Evolutionary conservation across 352 stramenopile species (phyloP).

Genomic region (Phytophthora fragariaefolia): DNA sequence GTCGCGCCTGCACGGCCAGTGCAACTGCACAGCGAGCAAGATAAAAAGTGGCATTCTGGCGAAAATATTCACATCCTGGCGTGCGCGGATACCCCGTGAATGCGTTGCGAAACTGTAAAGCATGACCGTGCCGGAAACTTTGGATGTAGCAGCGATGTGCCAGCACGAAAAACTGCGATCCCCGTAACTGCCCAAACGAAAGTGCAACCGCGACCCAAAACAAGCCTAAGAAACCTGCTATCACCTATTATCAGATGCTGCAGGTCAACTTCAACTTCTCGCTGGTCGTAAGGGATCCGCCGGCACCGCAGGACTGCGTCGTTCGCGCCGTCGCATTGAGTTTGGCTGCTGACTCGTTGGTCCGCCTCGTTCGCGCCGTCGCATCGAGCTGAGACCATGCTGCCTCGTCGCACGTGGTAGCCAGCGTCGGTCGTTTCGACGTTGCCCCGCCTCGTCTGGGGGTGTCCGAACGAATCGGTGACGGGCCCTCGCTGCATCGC

Average conservation of each 20-base stretch:
- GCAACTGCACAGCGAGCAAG: conserved; percentile 28
- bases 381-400: conserved; percentile 1
- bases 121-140: background rate
- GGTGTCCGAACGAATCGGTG: background rate
- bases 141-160: background rate
- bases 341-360: conserved; percentile 1
- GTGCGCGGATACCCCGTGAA: conserved; percentile 1
- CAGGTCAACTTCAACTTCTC: conserved; percentile 35
- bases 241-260: conserved; percentile 13
- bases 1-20: background rate
- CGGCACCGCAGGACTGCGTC: background rate
- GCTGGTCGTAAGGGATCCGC: conserved; percentile 21
- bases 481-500: conserved; percentile 9
- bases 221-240: background rate
- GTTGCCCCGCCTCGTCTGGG: conserved; percentile 30
- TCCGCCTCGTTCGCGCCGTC: conserved; percentile 20
- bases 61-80: conserved; percentile 28
- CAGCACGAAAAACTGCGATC: background rate
- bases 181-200: conserved; percentile 1
- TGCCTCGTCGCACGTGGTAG: conserved; percentile 27
- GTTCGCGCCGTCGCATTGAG: conserved; percentile 10
- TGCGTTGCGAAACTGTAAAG: background rate
- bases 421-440: conserved; percentile 25
- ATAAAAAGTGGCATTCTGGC: conserved; percentile 16
- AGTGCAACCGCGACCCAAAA: conserved; percentile 15